phyloP scores from a whole-genome alignment of 305 asterid species.

The Euphrasia arctica region DNA sequence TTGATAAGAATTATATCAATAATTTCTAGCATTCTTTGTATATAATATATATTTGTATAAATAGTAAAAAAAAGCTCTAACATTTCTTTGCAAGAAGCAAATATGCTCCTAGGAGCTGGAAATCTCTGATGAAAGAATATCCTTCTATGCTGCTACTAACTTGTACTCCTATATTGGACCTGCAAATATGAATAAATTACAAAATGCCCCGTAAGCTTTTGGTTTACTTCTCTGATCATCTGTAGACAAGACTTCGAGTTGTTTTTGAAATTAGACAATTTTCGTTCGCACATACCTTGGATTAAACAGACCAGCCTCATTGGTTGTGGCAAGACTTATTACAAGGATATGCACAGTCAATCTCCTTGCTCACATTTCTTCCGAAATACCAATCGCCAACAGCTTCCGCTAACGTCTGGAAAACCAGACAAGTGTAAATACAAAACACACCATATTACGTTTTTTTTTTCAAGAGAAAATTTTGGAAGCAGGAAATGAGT shows the following conservation, averaged over 20 bases:
- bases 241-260: neutral
- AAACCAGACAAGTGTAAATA: neutral
- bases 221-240: neutral
- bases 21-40: too few relatives aligned
- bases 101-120: slow-evolving; percentile 10
- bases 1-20: too few relatives aligned
- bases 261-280: neutral
- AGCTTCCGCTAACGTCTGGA: slow-evolving; percentile 76
- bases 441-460: neutral
- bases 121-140: slow-evolving; percentile 9
- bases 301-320: slow-evolving; percentile 31
- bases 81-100: neutral
- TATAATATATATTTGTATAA: too few relatives aligned
- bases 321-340: slow-evolving; percentile 65
- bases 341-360: slow-evolving; percentile 89
- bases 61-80: too few relatives aligned
- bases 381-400: slow-evolving; percentile 97
- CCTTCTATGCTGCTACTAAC: slow-evolving; percentile 13
- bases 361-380: slow-evolving; percentile 56
- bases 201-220: too few relatives aligned
- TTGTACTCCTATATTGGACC: slow-evolving; percentile 10
- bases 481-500: neutral
- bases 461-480: neutral
- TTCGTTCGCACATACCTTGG: slow-evolving; percentile 21
- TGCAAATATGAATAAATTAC: slow-evolving; percentile 12